Evolutionary conservation across 192 early-diverging fungal species (phyloP).

Genomic region (Podochytrium sp.): DNA sequence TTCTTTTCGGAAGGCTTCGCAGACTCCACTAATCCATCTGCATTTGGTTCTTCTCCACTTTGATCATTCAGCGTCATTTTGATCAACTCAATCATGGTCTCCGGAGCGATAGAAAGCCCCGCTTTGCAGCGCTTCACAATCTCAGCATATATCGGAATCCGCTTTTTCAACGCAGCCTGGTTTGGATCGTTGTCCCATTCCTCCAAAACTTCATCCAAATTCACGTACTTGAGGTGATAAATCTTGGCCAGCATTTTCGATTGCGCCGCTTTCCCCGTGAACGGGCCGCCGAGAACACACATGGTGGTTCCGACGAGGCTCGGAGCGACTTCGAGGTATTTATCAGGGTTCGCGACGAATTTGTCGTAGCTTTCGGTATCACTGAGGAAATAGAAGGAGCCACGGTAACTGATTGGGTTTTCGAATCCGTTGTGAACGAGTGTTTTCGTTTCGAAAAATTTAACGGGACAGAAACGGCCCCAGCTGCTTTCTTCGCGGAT

Average conservation of each 20-base stretch:
- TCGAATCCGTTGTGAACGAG: conserved; percentile 28
- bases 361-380: conserved; percentile 25
- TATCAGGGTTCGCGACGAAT: conserved; percentile 52
- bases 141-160: conserved; percentile 21
- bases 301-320: conserved; percentile 28
- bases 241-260: conserved; percentile 42
- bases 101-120: conserved; percentile 28
- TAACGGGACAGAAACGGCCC: conserved; percentile 49
- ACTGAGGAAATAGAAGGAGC: conserved; percentile 46
- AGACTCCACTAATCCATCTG: no score
- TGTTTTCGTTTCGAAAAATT: conserved; percentile 24
- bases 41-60: no score
- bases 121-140: conserved; percentile 30
- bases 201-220: conserved; percentile 44
- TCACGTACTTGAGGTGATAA: conserved; percentile 45
- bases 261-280: conserved; percentile 56
- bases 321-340: conserved; percentile 43
- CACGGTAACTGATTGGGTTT: conserved; percentile 44
- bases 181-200: conserved; percentile 40
- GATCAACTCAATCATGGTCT: conserved; percentile 33
- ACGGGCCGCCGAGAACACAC: conserved; percentile 50
- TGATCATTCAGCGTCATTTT: conserved; percentile 10
- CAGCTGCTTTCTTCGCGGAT: conserved; percentile 45
- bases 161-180: conserved; percentile 24
- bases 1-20: no score